phyloP scores from a whole-genome alignment of 768 basidiomycete genomes.

The Leccinum truebloodii region DNA sequence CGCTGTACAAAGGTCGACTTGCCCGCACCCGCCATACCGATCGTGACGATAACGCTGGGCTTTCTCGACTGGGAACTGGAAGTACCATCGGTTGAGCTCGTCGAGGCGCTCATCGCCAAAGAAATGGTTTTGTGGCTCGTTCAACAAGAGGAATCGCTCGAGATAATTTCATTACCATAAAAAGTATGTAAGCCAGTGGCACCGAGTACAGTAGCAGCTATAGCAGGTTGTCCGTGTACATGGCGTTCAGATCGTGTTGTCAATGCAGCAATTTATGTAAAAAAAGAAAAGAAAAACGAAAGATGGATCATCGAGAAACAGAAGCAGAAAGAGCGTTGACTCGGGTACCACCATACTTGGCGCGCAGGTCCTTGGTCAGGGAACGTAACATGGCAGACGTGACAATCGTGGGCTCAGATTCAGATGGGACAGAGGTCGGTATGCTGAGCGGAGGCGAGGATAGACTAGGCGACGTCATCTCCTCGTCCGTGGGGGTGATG shows the following conservation, averaged over 20 bases:
- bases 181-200: slow-evolving; percentile 4
- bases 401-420: slow-evolving; percentile 39
- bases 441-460: slow-evolving; percentile 49
- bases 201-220: neutral
- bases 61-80: slow-evolving; percentile 37
- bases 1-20: slow-evolving; percentile 98
- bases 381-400: slow-evolving; percentile 66
- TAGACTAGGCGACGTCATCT: slow-evolving; percentile 23
- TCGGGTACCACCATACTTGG: slow-evolving; percentile 29
- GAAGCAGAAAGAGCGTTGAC: slow-evolving; percentile 4
- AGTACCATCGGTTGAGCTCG: slow-evolving; percentile 3
- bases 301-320: slow-evolving; percentile 8
- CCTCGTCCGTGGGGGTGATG: slow-evolving; percentile 33
- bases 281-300: neutral
- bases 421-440: slow-evolving; percentile 42
- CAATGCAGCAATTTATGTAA: neutral
- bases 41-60: slow-evolving; percentile 83
- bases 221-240: slow-evolving; percentile 8
- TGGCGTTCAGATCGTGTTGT: neutral
- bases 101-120: slow-evolving; percentile 24
- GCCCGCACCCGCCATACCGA: slow-evolving; percentile 96
- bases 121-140: neutral
- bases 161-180: slow-evolving; percentile 21
- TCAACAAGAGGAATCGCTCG: neutral
- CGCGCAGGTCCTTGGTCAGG: slow-evolving; percentile 31